Evolutionary conservation across 2,329 filamentous ascomycete genomes (phyloP).

Genomic region (Arthrinium phaeospermum): DNA sequence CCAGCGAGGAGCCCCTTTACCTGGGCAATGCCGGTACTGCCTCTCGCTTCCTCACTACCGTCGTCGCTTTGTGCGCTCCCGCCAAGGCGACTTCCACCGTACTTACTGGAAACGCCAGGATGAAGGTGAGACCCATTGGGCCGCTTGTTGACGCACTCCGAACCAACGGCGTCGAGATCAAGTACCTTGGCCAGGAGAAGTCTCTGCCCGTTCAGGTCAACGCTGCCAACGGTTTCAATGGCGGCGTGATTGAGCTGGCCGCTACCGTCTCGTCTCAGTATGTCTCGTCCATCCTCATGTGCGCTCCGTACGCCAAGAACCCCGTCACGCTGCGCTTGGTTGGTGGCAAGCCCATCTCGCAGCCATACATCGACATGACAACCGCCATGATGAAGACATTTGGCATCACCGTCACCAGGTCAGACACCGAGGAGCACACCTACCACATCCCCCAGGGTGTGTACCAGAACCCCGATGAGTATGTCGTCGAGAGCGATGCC

Average conservation of each 20-base stretch:
- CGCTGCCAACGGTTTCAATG: constrained; percentile 81
- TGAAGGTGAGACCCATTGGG: constrained; percentile 95
- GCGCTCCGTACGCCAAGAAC: constrained; percentile 93
- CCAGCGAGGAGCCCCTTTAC: constrained; percentile 80
- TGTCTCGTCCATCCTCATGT: constrained; percentile 96
- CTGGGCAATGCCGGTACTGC: constrained; percentile 97
- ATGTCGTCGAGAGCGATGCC: constrained; percentile 94
- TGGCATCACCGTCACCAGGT: constrained; percentile 80
- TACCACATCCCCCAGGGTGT: constrained; percentile 89
- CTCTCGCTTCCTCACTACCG: constrained; percentile 91
- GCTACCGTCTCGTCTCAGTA: constrained; percentile 99
- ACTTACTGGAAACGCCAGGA: constrained; percentile 90
- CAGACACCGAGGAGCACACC: constrained; percentile 80
- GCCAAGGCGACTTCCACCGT: constrained; percentile 71
- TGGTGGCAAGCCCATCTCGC: constrained; percentile 96
- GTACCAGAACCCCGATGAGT: constrained; percentile 85
- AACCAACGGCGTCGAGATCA: constrained; percentile 83
- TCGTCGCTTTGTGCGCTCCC: constrained; percentile 81
- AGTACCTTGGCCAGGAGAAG: constrained; percentile 82
- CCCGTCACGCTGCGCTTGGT: constrained; percentile 89
- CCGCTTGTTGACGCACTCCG: constrained; percentile 89
- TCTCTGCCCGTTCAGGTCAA: constrained; percentile 85
- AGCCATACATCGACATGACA: constrained; percentile 98
- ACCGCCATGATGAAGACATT: constrained; percentile 97
- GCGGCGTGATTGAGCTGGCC: constrained; percentile 87